phyloP scores from a whole-genome alignment of 768 basidiomycete species.

The Mycena metata region DNA sequence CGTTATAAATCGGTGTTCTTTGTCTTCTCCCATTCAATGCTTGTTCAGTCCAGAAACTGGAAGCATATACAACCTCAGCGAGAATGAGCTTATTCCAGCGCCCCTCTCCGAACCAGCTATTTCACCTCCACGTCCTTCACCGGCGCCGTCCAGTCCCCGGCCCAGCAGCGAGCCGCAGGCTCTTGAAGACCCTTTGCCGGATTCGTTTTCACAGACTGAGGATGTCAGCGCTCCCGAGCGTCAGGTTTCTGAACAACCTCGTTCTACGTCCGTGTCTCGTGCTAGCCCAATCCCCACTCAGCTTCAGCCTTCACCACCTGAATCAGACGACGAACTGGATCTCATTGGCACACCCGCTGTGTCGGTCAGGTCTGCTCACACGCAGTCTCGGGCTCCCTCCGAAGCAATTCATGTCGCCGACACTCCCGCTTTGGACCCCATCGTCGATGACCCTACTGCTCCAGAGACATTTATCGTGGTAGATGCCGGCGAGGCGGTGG shows the following conservation, averaged over 20 bases:
- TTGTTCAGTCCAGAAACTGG: slow-evolving; percentile 56
- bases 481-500: slow-evolving; percentile 29
- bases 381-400: slow-evolving; percentile 33
- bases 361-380: slow-evolving; percentile 29
- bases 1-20: slow-evolving; percentile 17
- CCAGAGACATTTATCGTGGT: slow-evolving; percentile 28
- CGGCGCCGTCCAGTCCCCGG: slow-evolving; percentile 11
- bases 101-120: slow-evolving; percentile 24
- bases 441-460: slow-evolving; percentile 14
- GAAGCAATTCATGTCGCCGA: slow-evolving; percentile 13
- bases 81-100: slow-evolving; percentile 47
- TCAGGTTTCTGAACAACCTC: slow-evolving; percentile 6
- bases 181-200: slow-evolving; percentile 5
- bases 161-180: slow-evolving; percentile 14
- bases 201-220: slow-evolving; percentile 25
- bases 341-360: slow-evolving; percentile 50
- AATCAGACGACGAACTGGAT: slow-evolving; percentile 56
- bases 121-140: slow-evolving; percentile 13
- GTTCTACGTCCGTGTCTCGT: slow-evolving; percentile 32
- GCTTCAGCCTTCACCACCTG: slow-evolving; percentile 20
- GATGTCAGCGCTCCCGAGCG: slow-evolving; percentile 22
- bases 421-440: not conserved
- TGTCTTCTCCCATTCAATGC: slow-evolving; percentile 12
- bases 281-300: slow-evolving; percentile 33
- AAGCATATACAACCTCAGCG: slow-evolving; percentile 53